Evolutionary conservation across 306 rosid genomes (phyloP).

Genomic region (Sesbania bispinosa): DNA sequence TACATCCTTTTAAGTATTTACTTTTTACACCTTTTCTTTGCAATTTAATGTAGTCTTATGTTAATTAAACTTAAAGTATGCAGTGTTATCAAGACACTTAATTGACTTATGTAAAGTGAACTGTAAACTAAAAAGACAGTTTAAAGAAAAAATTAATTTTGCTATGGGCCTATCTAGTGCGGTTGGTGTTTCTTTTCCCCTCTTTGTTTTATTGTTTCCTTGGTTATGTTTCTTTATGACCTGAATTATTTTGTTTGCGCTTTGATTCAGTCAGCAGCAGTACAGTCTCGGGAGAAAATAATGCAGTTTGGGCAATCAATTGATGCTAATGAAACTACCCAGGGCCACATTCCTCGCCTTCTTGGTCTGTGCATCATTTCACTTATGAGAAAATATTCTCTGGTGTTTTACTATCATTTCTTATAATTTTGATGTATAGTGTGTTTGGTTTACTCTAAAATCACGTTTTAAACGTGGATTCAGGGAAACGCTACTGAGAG

Average conservation of each 20-base stretch:
- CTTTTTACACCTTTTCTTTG: background rate
- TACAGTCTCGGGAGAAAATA: slow-evolving; percentile 72
- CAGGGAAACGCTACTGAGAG: too few species aligned
- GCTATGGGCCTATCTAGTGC: background rate
- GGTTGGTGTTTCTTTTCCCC: background rate
- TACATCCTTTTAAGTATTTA: background rate
- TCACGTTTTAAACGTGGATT: too few species aligned
- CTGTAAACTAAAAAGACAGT: background rate
- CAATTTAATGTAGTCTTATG: background rate
- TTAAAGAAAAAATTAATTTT: background rate
- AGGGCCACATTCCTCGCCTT: slow-evolving; percentile 92
- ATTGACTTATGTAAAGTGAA: background rate
- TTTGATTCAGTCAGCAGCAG: slow-evolving; percentile 70
- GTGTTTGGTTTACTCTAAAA: too few species aligned
- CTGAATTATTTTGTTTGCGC: slow-evolving; percentile 20
- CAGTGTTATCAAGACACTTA: background rate
- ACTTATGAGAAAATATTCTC: slow-evolving; percentile 8
- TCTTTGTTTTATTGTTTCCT: background rate
- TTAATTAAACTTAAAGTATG: background rate
- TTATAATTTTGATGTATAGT: slow-evolving; percentile 12
- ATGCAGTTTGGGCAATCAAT: slow-evolving; percentile 82
- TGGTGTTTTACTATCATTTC: background rate
- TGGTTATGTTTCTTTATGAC: background rate
- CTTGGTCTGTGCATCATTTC: slow-evolving; percentile 59
- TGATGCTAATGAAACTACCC: slow-evolving; percentile 58